These are phyloP conservation scores for Amanita exitialis DNA, from an alignment of 768 basidiomycete species.

Conservation along the genomic window DNA sequence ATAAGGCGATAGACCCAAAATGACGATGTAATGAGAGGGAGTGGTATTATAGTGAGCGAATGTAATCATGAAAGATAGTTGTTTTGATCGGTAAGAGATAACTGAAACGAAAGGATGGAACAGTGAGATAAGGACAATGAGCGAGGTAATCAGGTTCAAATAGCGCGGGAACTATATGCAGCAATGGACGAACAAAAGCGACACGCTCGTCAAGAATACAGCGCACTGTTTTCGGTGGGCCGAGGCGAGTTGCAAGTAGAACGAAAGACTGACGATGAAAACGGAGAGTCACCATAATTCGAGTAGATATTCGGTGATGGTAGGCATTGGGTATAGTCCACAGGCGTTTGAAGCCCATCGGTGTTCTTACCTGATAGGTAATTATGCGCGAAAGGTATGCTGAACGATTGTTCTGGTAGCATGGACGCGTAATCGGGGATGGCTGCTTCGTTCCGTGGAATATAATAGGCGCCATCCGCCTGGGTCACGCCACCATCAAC, in stretches of 20 bases:
- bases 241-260: not conserved
- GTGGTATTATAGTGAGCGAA: too few relatives aligned
- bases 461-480: not conserved
- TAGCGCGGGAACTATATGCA: not conserved
- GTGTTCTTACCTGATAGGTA: not conserved
- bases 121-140: not conserved
- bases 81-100: too few relatives aligned
- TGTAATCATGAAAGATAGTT: too few relatives aligned
- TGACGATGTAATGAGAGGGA: not conserved
- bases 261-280: not conserved
- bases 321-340: constrained; percentile 5
- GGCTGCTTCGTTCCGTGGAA: not conserved
- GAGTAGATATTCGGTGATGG: not conserved
- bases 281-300: not conserved
- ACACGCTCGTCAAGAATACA: not conserved
- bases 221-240: not conserved
- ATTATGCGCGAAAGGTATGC: not conserved
- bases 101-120: not conserved
- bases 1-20: not conserved
- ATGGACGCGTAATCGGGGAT: not conserved
- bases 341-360: constrained; percentile 1
- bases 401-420: not conserved
- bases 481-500: not conserved
- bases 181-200: not conserved
- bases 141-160: not conserved